Evolutionary conservation across 1,139 yeast genomes (phyloP).

Genomic region (Geotrichum europaeum): DNA sequence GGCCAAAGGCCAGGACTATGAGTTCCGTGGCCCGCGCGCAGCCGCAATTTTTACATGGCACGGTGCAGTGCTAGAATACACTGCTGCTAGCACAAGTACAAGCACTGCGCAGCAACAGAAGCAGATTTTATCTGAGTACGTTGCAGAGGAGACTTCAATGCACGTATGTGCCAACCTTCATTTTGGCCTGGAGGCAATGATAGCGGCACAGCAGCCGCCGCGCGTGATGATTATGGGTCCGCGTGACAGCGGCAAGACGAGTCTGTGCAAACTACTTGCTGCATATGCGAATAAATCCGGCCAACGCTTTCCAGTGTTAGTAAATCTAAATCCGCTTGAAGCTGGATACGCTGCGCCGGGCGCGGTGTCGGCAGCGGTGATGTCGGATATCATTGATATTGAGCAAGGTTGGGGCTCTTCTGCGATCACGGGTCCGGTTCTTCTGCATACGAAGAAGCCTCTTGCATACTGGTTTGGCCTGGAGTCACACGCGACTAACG

Average conservation of each 20-base stretch:
- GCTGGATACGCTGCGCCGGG: conserved; percentile 83
- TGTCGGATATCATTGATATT: conserved; percentile 73
- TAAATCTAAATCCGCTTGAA: conserved; percentile 78
- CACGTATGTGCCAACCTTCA: conserved; percentile 60
- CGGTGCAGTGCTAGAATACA: conserved; percentile 44
- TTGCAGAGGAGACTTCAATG: conserved; percentile 68
- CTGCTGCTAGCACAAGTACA: background rate
- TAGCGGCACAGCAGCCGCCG: conserved; percentile 39
- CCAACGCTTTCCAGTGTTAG: conserved; percentile 49
- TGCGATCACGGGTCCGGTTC: conserved; percentile 80
- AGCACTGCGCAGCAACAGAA: background rate
- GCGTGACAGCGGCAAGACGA: conserved; percentile 68
- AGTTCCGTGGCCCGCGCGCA: conserved; percentile 53
- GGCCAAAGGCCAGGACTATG: conserved; percentile 60
- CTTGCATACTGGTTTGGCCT: conserved; percentile 75
- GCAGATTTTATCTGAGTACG: conserved; percentile 47
- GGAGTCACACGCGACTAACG: conserved; percentile 52
- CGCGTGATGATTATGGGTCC: conserved; percentile 70
- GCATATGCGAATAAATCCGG: conserved; percentile 74
- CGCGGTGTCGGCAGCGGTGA: conserved; percentile 73
- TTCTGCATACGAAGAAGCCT: conserved; percentile 82
- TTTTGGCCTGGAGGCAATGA: conserved; percentile 57
- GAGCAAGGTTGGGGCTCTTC: conserved; percentile 84
- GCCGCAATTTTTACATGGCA: conserved; percentile 53
- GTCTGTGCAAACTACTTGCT: conserved; percentile 60